Evolutionary conservation across 1,284 basidiomycete species (phyloP), one percentile per base, ranked within the genome.

Genomic region (Cystobasidium slooffiae): DNA sequence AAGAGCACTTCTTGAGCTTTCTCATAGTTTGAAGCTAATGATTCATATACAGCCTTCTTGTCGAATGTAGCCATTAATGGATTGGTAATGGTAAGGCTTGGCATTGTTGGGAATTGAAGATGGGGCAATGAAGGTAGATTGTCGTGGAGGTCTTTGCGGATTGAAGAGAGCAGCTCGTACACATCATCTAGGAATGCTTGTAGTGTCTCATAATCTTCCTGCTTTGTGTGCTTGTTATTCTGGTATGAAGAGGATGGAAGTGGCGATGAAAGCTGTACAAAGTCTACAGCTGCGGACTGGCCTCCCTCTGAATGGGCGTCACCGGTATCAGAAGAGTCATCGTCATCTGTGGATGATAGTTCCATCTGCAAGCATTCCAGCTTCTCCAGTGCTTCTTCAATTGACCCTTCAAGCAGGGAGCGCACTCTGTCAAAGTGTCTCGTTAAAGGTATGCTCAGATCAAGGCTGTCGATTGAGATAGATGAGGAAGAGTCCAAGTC

Each of bases 161-260:
- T 66, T 18, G 51, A 52, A 5, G 49, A 49, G 37, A 73, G 63
- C n/a, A 65, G 43, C 51, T 55, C 43, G 14, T 56, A 65, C 1
- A 53, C 63, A 24, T 65, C 52, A 12, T 73, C 44, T 39, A 73
- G 43, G 63, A 73, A 73, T 12, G 62, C 62, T 53, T 73, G 46
- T 16, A 73, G 63, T 31, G 53, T 56, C 49, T 66, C 63, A 1
- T 31, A 39, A 41, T 73, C 63, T 47, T 22, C 49, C 56, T n/a
- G n/a, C n/a, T n/a, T n/a, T n/a, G n/a, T n/a, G n/a, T n/a, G n/a
- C n/a, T 59, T 55, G 43, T 7, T 47, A 49, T 53, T 20, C n/a
- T 22, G 24, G 56, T n/a, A 6, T 7, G 56, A 43, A 41, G 56
- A 49, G 46, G 46, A 49, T 49, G n/a, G n/a, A 49, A 49, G 46